Percentiles rank a stretch among this genome's conserved stretches.
These are phyloP conservation scores for Pluteus cervinus DNA, from an alignment of 768 basidiomycete species.

Conservation along the genomic window DNA sequence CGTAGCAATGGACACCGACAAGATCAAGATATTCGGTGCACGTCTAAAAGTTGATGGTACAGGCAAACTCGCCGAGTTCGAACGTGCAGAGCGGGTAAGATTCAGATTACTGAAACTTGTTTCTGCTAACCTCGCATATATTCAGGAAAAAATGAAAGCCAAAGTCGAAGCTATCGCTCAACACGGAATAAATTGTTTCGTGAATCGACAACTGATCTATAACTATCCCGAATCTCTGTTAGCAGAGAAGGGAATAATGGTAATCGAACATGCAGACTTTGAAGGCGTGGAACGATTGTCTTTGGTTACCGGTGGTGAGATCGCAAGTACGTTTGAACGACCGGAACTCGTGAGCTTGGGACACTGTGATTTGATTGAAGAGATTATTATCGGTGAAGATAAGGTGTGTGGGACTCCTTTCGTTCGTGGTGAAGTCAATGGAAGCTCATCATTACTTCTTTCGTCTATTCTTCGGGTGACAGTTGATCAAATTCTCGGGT, in stretches of 20 bases:
- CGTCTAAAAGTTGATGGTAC: slow-evolving; percentile 94
- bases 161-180: slow-evolving; percentile 93
- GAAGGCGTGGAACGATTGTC: slow-evolving; percentile 96
- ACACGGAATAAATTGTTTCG: slow-evolving; percentile 95
- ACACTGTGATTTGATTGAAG: slow-evolving; percentile 90
- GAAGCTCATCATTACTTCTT: too few relatives aligned
- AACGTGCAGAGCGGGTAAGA: slow-evolving; percentile 86
- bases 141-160: slow-evolving; percentile 98
- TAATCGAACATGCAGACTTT: slow-evolving; percentile 98
- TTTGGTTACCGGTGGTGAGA: slow-evolving; percentile 96
- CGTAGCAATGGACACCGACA: slow-evolving; percentile 98
- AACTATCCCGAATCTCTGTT: slow-evolving; percentile 97
- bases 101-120: slow-evolving; percentile 9
- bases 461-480: too few relatives aligned
- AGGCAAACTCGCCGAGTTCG: slow-evolving; percentile 95
- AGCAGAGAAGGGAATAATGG: slow-evolving; percentile 92
- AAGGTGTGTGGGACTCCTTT: slow-evolving; percentile 49
- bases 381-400: slow-evolving; percentile 99
- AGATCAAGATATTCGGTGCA: slow-evolving; percentile 99
- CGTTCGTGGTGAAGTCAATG: background rate
- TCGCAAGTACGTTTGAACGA: slow-evolving; percentile 90
- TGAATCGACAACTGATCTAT: slow-evolving; percentile 98
- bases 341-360: slow-evolving; percentile 93
- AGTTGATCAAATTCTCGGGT: slow-evolving; percentile 99
- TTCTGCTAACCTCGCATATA: background rate